Conservation (phyloP, 139 green algal genomes). For the Axilococcus clingmanii region DNA sequence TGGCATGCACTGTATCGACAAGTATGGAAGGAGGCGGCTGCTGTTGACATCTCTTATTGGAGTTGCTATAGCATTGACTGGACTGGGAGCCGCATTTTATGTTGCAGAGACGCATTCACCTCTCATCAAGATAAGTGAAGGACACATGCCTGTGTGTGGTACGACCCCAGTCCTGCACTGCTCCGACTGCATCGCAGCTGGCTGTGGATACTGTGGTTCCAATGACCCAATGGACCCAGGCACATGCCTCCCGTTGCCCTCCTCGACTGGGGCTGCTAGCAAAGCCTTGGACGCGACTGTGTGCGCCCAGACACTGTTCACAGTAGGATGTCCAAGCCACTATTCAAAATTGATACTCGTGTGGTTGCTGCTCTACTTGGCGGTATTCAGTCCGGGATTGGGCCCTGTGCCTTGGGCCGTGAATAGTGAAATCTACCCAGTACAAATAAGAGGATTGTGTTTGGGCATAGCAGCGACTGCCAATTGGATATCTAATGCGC, state of each 20-base stretch:
- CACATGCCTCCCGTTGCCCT: too few relatives aligned
- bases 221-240: too few relatives aligned
- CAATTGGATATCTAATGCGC: constrained; percentile 63
- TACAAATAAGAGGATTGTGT: constrained; percentile 21
- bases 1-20: constrained; percentile 40
- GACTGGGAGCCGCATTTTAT: constrained; percentile 31
- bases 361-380: constrained; percentile 39
- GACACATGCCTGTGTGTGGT: too few relatives aligned
- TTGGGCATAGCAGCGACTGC: constrained; percentile 42
- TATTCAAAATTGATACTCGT: background rate
- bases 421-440: constrained; percentile 64
- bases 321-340: too few relatives aligned
- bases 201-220: background rate
- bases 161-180: too few relatives aligned
- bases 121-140: constrained; percentile 8
- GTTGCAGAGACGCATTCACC: constrained; percentile 26
- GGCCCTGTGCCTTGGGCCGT: constrained; percentile 67
- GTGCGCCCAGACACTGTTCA: too few relatives aligned
- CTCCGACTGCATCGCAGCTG: background rate
- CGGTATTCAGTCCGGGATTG: constrained; percentile 57
- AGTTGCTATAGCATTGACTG: constrained; percentile 27
- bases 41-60: constrained; percentile 38
- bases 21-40: constrained; percentile 31
- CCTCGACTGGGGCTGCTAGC: too few relatives aligned
- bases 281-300: too few relatives aligned